A percentile compares a stretch with the other conserved stretches of the same genome.
Evolutionary conservation across 352 stramenopile genomes (phyloP).

Genomic region (Globisporangium ultimum): DNA sequence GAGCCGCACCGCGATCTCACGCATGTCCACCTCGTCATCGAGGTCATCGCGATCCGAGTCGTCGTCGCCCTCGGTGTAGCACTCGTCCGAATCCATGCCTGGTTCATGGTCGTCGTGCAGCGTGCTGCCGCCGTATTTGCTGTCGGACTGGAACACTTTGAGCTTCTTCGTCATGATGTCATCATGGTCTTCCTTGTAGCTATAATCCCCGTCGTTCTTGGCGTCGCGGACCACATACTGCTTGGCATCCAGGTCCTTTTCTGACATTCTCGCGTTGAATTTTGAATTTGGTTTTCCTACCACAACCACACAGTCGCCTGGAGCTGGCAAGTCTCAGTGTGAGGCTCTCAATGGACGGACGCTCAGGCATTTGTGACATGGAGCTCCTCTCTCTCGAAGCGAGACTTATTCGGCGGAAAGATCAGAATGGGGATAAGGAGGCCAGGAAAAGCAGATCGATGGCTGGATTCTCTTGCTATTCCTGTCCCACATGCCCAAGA

Average conservation of each 20-base stretch:
- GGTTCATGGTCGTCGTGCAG: slow-evolving; percentile 21
- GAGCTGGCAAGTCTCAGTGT: no score
- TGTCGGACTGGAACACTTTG: slow-evolving; percentile 19
- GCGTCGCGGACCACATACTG: slow-evolving; percentile 15
- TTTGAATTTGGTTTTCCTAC: no score
- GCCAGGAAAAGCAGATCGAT: no score
- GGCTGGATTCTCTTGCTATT: no score
- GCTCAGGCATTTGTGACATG: no score
- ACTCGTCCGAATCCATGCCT: slow-evolving; percentile 18
- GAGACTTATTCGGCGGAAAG: no score
- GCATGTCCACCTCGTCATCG: slow-evolving; percentile 40
- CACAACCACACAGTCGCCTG: no score
- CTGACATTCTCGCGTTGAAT: slow-evolving; percentile 14
- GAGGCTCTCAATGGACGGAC: no score
- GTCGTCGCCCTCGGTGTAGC: slow-evolving; percentile 21
- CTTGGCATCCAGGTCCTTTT: slow-evolving; percentile 31
- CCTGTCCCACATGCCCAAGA: no score
- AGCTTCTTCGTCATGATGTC: slow-evolving; percentile 28
- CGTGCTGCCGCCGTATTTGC: slow-evolving; percentile 3
- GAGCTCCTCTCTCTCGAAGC: no score
- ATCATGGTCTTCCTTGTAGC: slow-evolving; percentile 8
- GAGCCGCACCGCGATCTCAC: slow-evolving; percentile 33
- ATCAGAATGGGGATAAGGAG: no score
- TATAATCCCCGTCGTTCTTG: slow-evolving; percentile 17
- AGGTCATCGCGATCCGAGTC: slow-evolving; percentile 17